Base-by-base conservation (phyloP, 2,329 filamentous ascomycete genomes). In the Dichotomopilus funicola region DNA sequence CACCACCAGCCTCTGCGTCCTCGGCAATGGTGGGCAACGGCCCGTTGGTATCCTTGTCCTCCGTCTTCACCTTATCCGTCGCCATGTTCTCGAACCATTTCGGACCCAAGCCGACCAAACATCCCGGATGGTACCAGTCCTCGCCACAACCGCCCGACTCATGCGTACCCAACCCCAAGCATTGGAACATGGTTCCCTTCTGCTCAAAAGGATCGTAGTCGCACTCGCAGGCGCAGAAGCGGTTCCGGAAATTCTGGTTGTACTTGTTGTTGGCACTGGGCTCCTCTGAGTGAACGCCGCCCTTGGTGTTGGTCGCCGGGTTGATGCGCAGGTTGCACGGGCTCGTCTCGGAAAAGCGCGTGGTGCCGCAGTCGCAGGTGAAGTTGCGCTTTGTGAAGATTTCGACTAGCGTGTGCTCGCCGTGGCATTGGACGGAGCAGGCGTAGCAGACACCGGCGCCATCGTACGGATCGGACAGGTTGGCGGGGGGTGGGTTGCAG, bases 131-230 rank as follows among this genome's bases (percentile, higher is more conserved):
- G 79, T 90, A 97, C 92, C 92, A 97, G 67, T 97, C 92, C 73
- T 97, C 92, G 10, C 92, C 92, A 71, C 92, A 97, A 4, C 91
- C 92, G 12, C 91, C 91, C 1, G 86, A 85, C 62, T 92, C 87
- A 10, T 81, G 78, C 0, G 83, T 87, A 0, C 90, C 91, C 0
- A 97, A 75, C 0, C 92, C 92, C 2, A 97, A 71, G 67, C 94
- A 99, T 70, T 99, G 94, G 64, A 95, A 99, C 94, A 99, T 99
- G 41, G 91, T 97, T 0, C 92, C 92, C 64, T 92, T 95, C 69
- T 99, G 91, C 67, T 88, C 79, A 48, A 92, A 82, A 0, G 92
- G 84, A 68, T 96, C 88, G 68, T 99, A 99, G 57, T 91, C 83
- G 65, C 91, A 87, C 35, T 82, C 82, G 66, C 94, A 99, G 1